Percentiles rank a stretch among this genome's conserved stretches.
These are phyloP conservation scores for Hemisphaericaspora xylofermentans DNA, from an alignment of 1,139 yeast genomes.

Conservation along the genomic window DNA sequence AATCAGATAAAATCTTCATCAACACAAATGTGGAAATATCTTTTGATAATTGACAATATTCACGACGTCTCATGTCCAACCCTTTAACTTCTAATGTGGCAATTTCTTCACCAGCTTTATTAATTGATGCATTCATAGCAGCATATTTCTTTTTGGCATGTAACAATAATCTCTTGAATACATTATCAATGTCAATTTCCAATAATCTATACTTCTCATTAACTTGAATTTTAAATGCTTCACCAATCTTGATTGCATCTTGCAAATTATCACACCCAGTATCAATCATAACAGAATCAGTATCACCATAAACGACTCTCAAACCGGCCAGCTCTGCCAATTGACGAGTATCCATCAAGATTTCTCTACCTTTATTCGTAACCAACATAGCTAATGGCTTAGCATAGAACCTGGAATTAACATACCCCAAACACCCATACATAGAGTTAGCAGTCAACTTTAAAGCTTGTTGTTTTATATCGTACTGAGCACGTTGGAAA, in stretches of 20 bases:
- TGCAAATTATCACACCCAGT: conserved; percentile 69
- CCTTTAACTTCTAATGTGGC: conserved; percentile 84
- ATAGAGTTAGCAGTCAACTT: conserved; percentile 97
- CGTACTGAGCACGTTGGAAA: conserved; percentile 75
- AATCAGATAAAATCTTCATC: conserved; percentile 67
- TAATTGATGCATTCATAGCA: conserved; percentile 64
- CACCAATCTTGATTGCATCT: conserved; percentile 83
- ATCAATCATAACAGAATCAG: conserved; percentile 98
- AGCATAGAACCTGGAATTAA: conserved; percentile 90
- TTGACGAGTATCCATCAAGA: conserved; percentile 88
- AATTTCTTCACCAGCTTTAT: conserved; percentile 52
- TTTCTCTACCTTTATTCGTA: conserved; percentile 94
- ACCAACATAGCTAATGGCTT: conserved; percentile 95
- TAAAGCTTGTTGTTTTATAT: conserved; percentile 93
- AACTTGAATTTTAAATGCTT: conserved; percentile 77
- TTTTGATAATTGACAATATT: conserved; percentile 88
- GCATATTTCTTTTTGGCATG: conserved; percentile 99
- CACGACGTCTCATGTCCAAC: conserved; percentile 95
- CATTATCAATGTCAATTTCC: conserved; percentile 95
- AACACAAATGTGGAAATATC: conserved; percentile 80
- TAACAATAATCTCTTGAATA: conserved; percentile 77
- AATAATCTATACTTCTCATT: conserved; percentile 83
- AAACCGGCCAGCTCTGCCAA: conserved; percentile 83
- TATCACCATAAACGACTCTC: conserved; percentile 95
- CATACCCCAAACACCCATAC: conserved; percentile 98